phyloP scores from a whole-genome alignment of 2,329 filamentous ascomycete genomes.

The Nigrospora sphaerica region DNA sequence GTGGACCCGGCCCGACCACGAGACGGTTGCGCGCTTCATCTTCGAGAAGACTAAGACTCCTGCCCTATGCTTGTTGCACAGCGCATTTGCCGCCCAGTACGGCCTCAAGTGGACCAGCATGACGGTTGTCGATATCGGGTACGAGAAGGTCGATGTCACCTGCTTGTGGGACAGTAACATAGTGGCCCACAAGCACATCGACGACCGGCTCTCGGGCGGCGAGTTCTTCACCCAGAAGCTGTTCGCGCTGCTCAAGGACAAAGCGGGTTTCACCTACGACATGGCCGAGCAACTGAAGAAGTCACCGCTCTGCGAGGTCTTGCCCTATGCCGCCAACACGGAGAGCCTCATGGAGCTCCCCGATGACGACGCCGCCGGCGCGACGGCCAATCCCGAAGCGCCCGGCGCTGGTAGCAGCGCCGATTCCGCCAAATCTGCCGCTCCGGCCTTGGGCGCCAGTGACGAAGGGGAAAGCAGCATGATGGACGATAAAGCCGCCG shows the following conservation, averaged over 20 bases:
- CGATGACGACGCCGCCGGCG: slow-evolving; percentile 22
- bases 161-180: slow-evolving; percentile 79
- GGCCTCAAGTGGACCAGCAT: slow-evolving; percentile 69
- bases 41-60: slow-evolving; percentile 97
- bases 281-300: slow-evolving; percentile 67
- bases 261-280: slow-evolving; percentile 49
- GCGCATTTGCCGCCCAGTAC: slow-evolving; percentile 80
- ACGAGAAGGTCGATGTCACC: slow-evolving; percentile 86
- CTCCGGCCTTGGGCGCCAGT: slow-evolving; percentile 13
- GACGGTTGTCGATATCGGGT: slow-evolving; percentile 86
- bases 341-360: slow-evolving; percentile 42
- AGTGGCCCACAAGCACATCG: slow-evolving; percentile 58
- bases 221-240: slow-evolving; percentile 78
- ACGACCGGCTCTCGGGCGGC: slow-evolving; percentile 61
- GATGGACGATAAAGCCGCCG: slow-evolving; percentile 32
- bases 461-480: slow-evolving; percentile 27
- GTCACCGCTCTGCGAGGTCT: slow-evolving; percentile 59
- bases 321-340: slow-evolving; percentile 44
- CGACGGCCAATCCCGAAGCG: slow-evolving; percentile 27
- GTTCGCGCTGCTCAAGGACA: slow-evolving; percentile 53
- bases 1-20: slow-evolving; percentile 84
- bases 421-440: slow-evolving; percentile 19
- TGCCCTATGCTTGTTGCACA: slow-evolving; percentile 83
- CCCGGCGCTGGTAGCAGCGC: slow-evolving; percentile 13
- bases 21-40: slow-evolving; percentile 84